Conservation (phyloP, 2,329 filamentous ascomycete genomes). For the Lasiodiplodia hormozganensis region DNA sequence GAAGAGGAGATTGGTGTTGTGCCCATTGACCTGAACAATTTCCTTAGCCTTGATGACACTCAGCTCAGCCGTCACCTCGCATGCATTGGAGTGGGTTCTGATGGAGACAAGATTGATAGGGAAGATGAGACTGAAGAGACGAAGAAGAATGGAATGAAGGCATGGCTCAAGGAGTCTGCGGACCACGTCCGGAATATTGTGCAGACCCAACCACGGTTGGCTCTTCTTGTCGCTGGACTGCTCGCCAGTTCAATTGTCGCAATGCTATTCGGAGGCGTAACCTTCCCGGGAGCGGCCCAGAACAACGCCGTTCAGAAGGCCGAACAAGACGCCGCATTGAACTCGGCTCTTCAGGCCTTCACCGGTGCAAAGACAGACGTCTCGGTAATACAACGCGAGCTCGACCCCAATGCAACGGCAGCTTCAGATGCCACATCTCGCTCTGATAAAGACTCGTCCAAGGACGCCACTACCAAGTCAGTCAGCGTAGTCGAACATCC, state of each 20-base stretch:
- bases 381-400: constrained; percentile 24
- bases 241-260: constrained; percentile 10
- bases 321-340: constrained; percentile 21
- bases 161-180: background rate
- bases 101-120: background rate
- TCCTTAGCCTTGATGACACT: constrained; percentile 43
- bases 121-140: constrained; percentile 3
- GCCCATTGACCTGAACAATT: constrained; percentile 43
- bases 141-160: constrained; percentile 1
- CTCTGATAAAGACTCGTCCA: constrained; percentile 15
- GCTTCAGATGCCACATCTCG: constrained; percentile 9
- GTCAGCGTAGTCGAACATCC: constrained; percentile 22
- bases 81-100: constrained; percentile 34
- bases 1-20: constrained; percentile 31
- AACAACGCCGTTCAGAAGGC: constrained; percentile 12
- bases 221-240: constrained; percentile 21
- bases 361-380: constrained; percentile 24
- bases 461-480: constrained; percentile 21
- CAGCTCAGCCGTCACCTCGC: constrained; percentile 49
- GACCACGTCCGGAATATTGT: constrained; percentile 4
- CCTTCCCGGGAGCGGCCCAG: constrained; percentile 8
- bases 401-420: constrained; percentile 7
- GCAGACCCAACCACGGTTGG: constrained; percentile 13
- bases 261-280: constrained; percentile 3
- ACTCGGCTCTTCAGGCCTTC: constrained; percentile 26